Base-by-base conservation (phyloP, 768 basidiomycete genomes). In the Rhizopogon roseolus region DNA sequence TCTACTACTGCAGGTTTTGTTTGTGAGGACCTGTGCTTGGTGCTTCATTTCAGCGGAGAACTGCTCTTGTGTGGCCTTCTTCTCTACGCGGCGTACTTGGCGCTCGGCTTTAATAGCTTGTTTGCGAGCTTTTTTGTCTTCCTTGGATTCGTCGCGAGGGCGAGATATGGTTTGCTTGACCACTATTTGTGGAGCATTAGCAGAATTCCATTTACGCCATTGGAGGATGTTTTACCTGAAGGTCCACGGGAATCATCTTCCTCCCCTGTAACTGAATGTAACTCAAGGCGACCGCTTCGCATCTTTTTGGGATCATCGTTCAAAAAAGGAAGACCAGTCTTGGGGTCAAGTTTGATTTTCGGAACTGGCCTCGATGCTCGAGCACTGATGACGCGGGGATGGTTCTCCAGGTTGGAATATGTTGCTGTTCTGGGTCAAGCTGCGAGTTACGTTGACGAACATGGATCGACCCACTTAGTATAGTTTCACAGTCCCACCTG, bases 391-490 rank as follows among this genome's bases (percentile, higher is more conserved):
- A 97, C 73, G 8, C 87, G 82, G 0, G 97, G 97, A 66, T 98
- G 97, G 63, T 99, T 99, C 67, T 97, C 97, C 6, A 98, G 77
- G 64, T 97, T 99, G n/a, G 93, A 88, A 66, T 94, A 95, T 9
- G 95, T 98, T 8, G 89, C 96, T 97, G 64, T 17, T 29, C 48
- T 41, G 40, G n/a, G 42, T 58, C 60, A 57, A 57, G 55, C 54
- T 43, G 58, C 49, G 16, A 44, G 27, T 41, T 14, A 32, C 27
- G 32, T 27, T 2, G 32, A 41, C 17, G 14, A 27, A 17, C 14
- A 28, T 2, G 17, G 22, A 2, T 43, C 3, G 11, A 78, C 90
- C 67, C 68, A 96, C 96, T 86, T 2, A 99, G 74, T 38, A 99
- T 89, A 1, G 93, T 97, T 69, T 99, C 95, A 57, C 91, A 95